Evolutionary conservation across 441 rosid genomes (phyloP), one percentile per base, ranked within the genome.

Genomic region (Populus tomentosa): DNA sequence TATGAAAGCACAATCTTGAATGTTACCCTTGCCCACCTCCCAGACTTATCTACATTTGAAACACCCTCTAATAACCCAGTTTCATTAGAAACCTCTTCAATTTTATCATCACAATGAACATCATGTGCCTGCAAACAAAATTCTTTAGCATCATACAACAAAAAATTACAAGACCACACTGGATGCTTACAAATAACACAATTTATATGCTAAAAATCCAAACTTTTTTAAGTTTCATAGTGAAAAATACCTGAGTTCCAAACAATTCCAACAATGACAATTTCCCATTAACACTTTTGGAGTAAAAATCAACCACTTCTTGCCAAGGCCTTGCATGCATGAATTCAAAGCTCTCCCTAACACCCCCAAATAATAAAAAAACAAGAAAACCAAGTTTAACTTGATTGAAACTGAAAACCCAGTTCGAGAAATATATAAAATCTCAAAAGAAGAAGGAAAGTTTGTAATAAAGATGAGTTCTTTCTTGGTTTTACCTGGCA

Each of bases 1-100:
- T 94, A 96, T 3, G 99, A 94, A 82, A 94, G 80, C 79, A 86
- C 79, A 67, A 96, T 91, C 91, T 88, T 94, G 72, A 91, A 96
- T 46, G 88, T 91, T 64, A 75, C 86, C 85, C 99, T 89, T 69
- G 83, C 98, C 97, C 93, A 94, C 82, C 98, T 90, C 76, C 98
- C 96, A 0, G 81, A 68, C 82, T 84, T 88, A 53, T 82, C 90
- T 46, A 83, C 78, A 71, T 68, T 83, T 23, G 75, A 35, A 78
- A 56, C 75, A 84, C 73, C 82, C 75, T 82, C 89, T 30, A 66
- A 14, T 38, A 64, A 13, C 72, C 73, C 86, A 66, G 75, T 53
- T 73, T 82, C 74, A 14, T 70, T 70, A 24, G 38, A 71, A 69
- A 50, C 71, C 77, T 77, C 87, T 73, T 74, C 78, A 33, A 61